Base-by-base conservation (phyloP, 2,329 filamentous ascomycete species). In the Cyphellophora attinorum region DNA sequence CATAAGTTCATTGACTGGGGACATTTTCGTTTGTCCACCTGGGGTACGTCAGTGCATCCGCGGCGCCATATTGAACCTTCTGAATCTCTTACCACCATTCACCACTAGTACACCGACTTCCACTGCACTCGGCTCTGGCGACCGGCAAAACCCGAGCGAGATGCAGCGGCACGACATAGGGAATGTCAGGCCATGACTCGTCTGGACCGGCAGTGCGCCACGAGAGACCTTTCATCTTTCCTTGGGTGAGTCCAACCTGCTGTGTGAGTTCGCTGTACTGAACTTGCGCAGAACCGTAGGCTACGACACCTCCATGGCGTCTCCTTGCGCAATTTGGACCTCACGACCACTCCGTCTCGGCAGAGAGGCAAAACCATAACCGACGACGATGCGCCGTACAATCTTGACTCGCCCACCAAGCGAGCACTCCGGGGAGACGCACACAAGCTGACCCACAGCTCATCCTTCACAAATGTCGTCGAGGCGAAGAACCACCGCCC, bases 261-360 rank as follows among this genome's bases (percentile, higher is more conserved):
- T 11, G 6, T 21, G 6, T 15, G 12, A n/a, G 5, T 15, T 13
- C 8, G 11, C n/a, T 21, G 23, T 10, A 35, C 15, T 15, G 27
- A 19, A 13, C 16, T 10, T 19, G 15, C 11, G 16, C 48, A 91
- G 70, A 95, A 94, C 57, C 83, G 86, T 56, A 86, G 81, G 57
- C 69, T 96, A 34, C 79, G 89, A 35, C 88, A 95, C 64, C 72
- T 95, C 4, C 79, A 84, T 50, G 85, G 85, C 47, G 76, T 96
- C 48, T 89, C 83, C 37, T 64, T 95, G 33, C 84, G 89, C 38
- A 95, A 95, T 57, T 67, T 95, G 28, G 78, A 76, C 42, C 78
- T 94, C 46, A 66, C 65, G 15, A 67, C 65, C 43, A 63, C 67
- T 39, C 63, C 65, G 44, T 63, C 62, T 51, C 63, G 70, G 40